phyloP scores from a whole-genome alignment of 371 early-diverging fungal species.

The Haplosporangium sp. region DNA sequence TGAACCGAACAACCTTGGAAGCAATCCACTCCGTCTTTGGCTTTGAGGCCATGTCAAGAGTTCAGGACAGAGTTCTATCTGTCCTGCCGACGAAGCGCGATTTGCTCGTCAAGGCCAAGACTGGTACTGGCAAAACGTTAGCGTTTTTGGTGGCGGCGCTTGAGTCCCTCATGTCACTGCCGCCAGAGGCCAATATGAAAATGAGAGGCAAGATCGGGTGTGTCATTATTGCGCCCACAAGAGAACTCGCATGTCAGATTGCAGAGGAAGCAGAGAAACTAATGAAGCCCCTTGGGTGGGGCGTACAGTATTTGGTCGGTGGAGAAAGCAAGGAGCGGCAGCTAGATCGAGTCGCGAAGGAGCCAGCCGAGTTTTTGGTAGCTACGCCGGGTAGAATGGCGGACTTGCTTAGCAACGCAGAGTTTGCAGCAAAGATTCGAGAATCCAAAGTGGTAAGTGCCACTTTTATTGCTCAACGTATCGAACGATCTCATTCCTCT shows the following conservation, averaged over 20 bases:
- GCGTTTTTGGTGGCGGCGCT: conserved; percentile 94
- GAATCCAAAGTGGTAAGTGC: conserved; percentile 64
- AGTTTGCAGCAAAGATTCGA: conserved; percentile 68
- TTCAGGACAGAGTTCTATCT: conserved; percentile 82
- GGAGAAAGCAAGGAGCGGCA: conserved; percentile 82
- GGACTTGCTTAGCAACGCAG: conserved; percentile 80
- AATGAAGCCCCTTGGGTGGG: conserved; percentile 68
- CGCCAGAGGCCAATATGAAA: conserved; percentile 5
- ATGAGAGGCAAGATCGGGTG: conserved; percentile 42
- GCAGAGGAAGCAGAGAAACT: conserved; percentile 83
- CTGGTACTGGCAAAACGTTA: conserved; percentile 98
- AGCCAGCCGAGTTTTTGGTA: conserved; percentile 88
- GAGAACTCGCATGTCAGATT: conserved; percentile 97
- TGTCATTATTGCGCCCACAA: conserved; percentile 94
- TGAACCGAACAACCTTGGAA: conserved; percentile 27
- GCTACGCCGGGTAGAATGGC: conserved; percentile 96
- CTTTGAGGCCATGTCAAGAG: conserved; percentile 80
- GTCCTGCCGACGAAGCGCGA: conserved; percentile 78
- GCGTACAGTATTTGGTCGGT: conserved; percentile 90
- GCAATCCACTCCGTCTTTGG: conserved; percentile 62
- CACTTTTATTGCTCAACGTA: background rate
- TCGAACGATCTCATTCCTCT: background rate
- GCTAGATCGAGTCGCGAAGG: conserved; percentile 64
- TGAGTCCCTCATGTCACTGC: conserved; percentile 60
- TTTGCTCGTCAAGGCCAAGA: conserved; percentile 92